Evolutionary conservation across 495 filamentous ascomycete species (phyloP).

Genomic region (Hypoxylon subgilvum): DNA sequence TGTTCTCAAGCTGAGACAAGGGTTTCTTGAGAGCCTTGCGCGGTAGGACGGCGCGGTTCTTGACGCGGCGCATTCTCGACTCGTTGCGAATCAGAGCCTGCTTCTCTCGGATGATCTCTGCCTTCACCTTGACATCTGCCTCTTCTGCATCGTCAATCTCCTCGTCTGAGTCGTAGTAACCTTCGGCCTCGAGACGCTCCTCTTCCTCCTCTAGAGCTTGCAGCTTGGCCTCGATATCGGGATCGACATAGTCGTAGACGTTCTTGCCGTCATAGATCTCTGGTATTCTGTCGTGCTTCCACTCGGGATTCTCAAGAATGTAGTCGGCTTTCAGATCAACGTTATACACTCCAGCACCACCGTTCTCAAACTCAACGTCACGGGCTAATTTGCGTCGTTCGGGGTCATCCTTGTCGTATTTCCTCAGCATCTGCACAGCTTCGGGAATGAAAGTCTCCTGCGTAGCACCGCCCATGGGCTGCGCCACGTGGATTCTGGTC

Average conservation of each 20-base stretch:
- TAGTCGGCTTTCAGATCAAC: constrained; percentile 89
- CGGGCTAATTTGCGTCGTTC: constrained; percentile 76
- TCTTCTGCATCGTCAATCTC: constrained; percentile 81
- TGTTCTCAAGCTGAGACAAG: constrained; percentile 81
- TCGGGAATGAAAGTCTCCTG: constrained; percentile 90
- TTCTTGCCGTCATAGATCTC: constrained; percentile 94
- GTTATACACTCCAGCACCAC: constrained; percentile 94
- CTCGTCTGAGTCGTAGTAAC: constrained; percentile 56
- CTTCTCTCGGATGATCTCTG: constrained; percentile 94
- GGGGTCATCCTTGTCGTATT: constrained; percentile 88
- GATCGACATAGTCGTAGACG: constrained; percentile 94
- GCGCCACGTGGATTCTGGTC: constrained; percentile 91
- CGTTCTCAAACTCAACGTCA: constrained; percentile 90
- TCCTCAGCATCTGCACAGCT: constrained; percentile 75
- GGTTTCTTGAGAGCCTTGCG: constrained; percentile 75
- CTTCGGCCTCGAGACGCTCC: constrained; percentile 76
- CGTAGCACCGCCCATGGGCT: constrained; percentile 78
- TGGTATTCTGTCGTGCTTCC: constrained; percentile 95
- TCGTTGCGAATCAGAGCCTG: constrained; percentile 86
- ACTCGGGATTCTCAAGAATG: constrained; percentile 79
- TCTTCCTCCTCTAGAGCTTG: constrained; percentile 92
- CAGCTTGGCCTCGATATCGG: constrained; percentile 92
- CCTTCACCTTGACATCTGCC: constrained; percentile 85
- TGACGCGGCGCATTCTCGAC: constrained; percentile 84
- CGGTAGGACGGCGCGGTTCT: constrained; percentile 92